Base-by-base conservation (phyloP, 139 green algal genomes). In the Asterochloris erici region DNA sequence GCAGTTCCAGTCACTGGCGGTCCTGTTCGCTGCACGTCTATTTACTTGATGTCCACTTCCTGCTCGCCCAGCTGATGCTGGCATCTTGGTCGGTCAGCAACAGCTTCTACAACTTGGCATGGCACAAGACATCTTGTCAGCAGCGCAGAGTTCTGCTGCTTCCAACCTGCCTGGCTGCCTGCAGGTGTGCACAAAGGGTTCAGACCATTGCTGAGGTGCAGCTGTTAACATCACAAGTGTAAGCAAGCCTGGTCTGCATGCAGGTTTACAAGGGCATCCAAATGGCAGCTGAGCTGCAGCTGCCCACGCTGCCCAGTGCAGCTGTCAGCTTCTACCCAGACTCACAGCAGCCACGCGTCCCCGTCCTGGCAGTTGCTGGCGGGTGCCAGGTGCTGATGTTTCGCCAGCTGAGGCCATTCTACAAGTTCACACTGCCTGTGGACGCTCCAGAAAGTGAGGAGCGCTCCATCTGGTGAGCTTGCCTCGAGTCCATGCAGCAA, bases 381-480 rank as follows among this genome's bases (percentile, higher is more conserved):
- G 90, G 88, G 19, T 73, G 82, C 9, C 80, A 93, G 84, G 86
- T 96, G 16, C 95, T 90, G 85, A 93, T 96, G 81, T 96, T 94
- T 86, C 81, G 89, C 24, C 93, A 92, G 74, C 85, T 96, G 68
- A 77, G 91, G 26, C 90, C 92, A 10, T 94, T 92, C 84, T 94
- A 90, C 86, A 95, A 95, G 85, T 94, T 95, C 83, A 87, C 87
- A 62, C 68, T 95, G 79, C 91, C 92, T 14, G 64, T 83, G 0
- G 83, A 90, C 28, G 76, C 84, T 14, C 82, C 89, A 0, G 87
- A 88, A 23, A 74, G 73, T 17, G 81, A 90, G 83, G 92, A 95
- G 83, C 86, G 90, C 63, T 78, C 84, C n/a, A 69, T 90, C 0
- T 95, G 91, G 91, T 93, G 70, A 64, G 84, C 76, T n/a, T 66